Conservation (phyloP, 164 flowering plant genomes). For the Macadamia integrifolia region DNA sequence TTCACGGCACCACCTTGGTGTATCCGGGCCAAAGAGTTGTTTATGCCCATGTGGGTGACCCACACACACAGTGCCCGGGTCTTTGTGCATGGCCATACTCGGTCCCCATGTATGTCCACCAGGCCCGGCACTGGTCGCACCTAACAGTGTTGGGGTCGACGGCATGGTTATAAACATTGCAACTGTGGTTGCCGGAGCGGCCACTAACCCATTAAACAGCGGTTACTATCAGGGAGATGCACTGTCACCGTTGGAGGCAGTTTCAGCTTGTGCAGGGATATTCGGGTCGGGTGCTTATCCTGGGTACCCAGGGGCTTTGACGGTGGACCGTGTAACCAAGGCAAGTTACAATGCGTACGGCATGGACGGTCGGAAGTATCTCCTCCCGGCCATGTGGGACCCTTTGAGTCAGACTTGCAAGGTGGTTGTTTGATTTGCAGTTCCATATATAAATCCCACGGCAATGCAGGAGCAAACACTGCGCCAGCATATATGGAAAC, state of each 20-base stretch:
- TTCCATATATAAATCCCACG: too few relatives aligned
- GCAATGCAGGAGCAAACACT: too few relatives aligned
- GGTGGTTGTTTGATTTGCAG: constrained; percentile 9
- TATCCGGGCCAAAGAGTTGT: constrained; percentile 11
- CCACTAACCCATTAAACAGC: constrained; percentile 32
- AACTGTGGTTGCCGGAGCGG: constrained; percentile 34
- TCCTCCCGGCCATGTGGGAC: constrained; percentile 44
- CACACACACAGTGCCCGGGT: constrained; percentile 31
- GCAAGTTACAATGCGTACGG: constrained; percentile 34
- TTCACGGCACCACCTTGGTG: constrained; percentile 16
- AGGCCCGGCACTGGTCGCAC: constrained; percentile 24
- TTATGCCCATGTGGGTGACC: constrained; percentile 30
- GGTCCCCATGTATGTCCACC: constrained; percentile 29
- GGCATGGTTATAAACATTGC: constrained; percentile 40
- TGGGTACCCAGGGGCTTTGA: constrained; percentile 34
- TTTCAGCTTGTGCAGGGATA: constrained; percentile 33
- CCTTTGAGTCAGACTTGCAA: constrained; percentile 21
- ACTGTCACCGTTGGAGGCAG: constrained; percentile 34
- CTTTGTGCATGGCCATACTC: constrained; percentile 39
- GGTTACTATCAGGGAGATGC: constrained; percentile 35
- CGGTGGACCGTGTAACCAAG: constrained; percentile 16
- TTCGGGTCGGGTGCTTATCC: constrained; percentile 36
- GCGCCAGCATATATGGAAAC: too few relatives aligned
- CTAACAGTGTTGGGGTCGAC: constrained; percentile 30
- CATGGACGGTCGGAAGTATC: constrained; percentile 19